phyloP scores from a whole-genome alignment of 306 rosid genomes.

The Gleditsia sinensis region DNA sequence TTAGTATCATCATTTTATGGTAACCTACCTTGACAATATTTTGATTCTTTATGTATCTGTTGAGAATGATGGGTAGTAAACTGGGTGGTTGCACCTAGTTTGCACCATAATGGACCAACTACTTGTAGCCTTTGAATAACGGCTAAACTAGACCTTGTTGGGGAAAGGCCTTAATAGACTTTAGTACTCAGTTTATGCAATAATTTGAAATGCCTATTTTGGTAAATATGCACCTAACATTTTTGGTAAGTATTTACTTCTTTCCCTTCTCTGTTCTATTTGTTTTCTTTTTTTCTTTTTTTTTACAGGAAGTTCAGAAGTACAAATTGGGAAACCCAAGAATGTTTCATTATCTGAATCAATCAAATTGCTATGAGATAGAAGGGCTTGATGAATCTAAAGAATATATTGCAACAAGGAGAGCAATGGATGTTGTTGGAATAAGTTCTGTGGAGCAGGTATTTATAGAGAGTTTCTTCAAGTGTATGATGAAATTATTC shows the following conservation, averaged over 20 bases:
- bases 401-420: conserved; percentile 80
- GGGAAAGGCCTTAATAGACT: not conserved
- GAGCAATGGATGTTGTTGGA: conserved; percentile 98
- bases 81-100: conserved; percentile 2
- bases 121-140: not conserved
- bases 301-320: conserved; percentile 69
- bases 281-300: conserved; percentile 14
- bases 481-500: conserved; percentile 25
- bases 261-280: conserved; percentile 26
- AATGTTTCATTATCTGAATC: conserved; percentile 90
- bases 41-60: not conserved
- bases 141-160: not conserved
- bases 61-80: not conserved
- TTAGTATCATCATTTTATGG: not conserved
- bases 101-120: not conserved
- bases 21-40: not conserved
- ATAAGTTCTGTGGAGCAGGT: conserved; percentile 91
- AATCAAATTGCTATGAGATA: conserved; percentile 79
- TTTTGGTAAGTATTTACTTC: conserved; percentile 17
- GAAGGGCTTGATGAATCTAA: conserved; percentile 84
- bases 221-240: conserved; percentile 16
- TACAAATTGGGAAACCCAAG: conserved; percentile 88
- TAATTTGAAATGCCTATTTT: not conserved
- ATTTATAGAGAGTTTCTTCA: conserved; percentile 36
- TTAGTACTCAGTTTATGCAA: not conserved